Evolutionary conservation across 192 early-diverging fungal genomes (phyloP).

Genomic region (Backusella sp.): DNA sequence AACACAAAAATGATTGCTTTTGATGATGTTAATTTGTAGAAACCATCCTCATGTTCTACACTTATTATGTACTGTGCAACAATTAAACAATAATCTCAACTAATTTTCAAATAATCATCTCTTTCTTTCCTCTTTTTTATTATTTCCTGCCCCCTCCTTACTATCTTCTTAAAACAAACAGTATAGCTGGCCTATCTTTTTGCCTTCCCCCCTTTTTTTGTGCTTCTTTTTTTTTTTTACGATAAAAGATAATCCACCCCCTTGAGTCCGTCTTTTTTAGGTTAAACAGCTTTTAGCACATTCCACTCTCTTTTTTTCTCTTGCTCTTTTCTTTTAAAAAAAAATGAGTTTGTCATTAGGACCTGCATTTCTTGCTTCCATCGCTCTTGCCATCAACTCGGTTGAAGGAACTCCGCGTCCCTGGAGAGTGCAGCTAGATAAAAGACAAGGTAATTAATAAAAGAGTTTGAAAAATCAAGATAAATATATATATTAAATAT

Average conservation of each 20-base stretch:
- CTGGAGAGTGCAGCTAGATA: neutral
- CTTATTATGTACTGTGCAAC: slow-evolving; percentile 3
- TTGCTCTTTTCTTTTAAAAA: neutral
- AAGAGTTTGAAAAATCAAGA: neutral
- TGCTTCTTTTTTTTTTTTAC: neutral
- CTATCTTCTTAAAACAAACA: neutral
- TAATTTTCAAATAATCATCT: slow-evolving; percentile 2
- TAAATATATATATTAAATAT: neutral
- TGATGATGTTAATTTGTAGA: slow-evolving; percentile 6
- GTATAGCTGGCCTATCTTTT: slow-evolving; percentile 2
- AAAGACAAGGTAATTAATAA: neutral
- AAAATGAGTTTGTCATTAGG: slow-evolving; percentile 12
- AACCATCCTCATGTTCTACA: neutral
- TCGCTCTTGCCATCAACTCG: neutral
- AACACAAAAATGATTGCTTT: slow-evolving; percentile 8
- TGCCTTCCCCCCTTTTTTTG: neutral
- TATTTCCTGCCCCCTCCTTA: neutral
- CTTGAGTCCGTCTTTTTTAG: neutral
- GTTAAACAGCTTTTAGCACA: neutral
- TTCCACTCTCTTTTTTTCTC: neutral
- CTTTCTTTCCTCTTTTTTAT: neutral
- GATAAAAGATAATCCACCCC: neutral
- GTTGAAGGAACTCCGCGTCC: neutral
- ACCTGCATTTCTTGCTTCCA: slow-evolving; percentile 7
- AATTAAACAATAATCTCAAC: neutral